Conservation (phyloP, 2,329 filamentous ascomycete genomes). For the Simplicillium sp. region DNA sequence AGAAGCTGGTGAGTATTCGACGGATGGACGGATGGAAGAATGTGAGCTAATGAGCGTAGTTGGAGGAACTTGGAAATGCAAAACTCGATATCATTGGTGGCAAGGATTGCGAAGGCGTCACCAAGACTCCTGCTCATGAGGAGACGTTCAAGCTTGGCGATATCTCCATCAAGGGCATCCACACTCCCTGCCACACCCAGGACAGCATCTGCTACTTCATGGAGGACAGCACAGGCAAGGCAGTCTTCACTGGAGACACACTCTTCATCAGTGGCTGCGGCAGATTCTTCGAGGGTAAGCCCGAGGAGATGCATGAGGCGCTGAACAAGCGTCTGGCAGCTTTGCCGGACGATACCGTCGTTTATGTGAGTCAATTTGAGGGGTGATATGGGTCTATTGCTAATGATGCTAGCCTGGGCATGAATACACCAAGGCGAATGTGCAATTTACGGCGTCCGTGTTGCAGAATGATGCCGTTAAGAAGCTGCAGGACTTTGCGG, state of each 20-base stretch:
- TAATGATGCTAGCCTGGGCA: slow-evolving; percentile 62
- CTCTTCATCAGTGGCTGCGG: slow-evolving; percentile 93
- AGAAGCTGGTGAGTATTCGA: slow-evolving; percentile 60
- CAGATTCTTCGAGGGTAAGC: slow-evolving; percentile 87
- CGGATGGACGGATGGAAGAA: too few relatives aligned
- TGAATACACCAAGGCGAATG: slow-evolving; percentile 96
- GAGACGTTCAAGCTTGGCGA: slow-evolving; percentile 74
- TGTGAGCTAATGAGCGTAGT: slow-evolving; percentile 11
- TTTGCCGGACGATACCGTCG: slow-evolving; percentile 81
- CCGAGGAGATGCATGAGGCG: slow-evolving; percentile 85
- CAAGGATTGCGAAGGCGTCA: slow-evolving; percentile 74
- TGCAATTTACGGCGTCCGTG: slow-evolving; percentile 76
- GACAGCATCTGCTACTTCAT: slow-evolving; percentile 96
- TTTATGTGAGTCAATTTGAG: slow-evolving; percentile 57
- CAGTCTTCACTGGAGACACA: slow-evolving; percentile 92
- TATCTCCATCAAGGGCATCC: slow-evolving; percentile 76
- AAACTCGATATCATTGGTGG: slow-evolving; percentile 76
- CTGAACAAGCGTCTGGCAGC: slow-evolving; percentile 75
- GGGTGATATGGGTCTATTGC: neutral
- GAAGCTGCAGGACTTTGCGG: slow-evolving; percentile 67
- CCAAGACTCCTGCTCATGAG: slow-evolving; percentile 63
- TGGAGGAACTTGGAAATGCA: slow-evolving; percentile 40
- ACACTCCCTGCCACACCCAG: slow-evolving; percentile 96
- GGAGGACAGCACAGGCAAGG: slow-evolving; percentile 66
- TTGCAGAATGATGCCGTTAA: slow-evolving; percentile 66